Conservation (phyloP, 106 monocot species). For the Dactylorhiza incarnata region DNA sequence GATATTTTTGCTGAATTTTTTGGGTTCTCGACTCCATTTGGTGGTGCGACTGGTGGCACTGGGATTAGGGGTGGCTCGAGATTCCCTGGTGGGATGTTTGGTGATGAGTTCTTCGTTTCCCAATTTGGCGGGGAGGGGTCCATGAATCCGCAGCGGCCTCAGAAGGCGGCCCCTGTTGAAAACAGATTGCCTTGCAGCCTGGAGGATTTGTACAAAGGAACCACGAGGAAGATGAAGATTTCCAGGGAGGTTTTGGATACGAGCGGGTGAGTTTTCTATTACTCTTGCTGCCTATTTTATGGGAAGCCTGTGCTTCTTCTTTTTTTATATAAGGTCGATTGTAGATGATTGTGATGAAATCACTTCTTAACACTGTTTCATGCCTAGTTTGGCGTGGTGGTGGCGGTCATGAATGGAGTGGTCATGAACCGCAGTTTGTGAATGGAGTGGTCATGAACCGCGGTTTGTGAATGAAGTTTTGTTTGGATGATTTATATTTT, state of each 20-base stretch:
- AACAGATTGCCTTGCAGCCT: constrained; percentile 58
- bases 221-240: constrained; percentile 85
- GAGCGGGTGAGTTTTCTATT: constrained; percentile 37
- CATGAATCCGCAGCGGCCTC: constrained; percentile 28
- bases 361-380: no score
- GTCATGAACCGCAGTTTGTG: no score
- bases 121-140: constrained; percentile 28
- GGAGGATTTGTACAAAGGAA: constrained; percentile 71
- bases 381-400: no score
- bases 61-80: constrained; percentile 29
- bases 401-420: no score
- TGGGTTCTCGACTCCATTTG: constrained; percentile 53
- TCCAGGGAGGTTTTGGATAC: constrained; percentile 62
- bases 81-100: constrained; percentile 22
- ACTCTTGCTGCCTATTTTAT: not conserved
- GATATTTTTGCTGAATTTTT: constrained; percentile 81
- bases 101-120: constrained; percentile 24
- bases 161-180: constrained; percentile 57
- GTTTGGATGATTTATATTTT: no score
- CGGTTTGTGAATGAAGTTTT: no score
- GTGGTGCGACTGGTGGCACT: constrained; percentile 29
- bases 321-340: not conserved
- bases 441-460: no score
- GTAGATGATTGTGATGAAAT: not conserved
- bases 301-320: not conserved